Base-by-base conservation (phyloP, 805 yeast species). In the Candida insectalens region DNA sequence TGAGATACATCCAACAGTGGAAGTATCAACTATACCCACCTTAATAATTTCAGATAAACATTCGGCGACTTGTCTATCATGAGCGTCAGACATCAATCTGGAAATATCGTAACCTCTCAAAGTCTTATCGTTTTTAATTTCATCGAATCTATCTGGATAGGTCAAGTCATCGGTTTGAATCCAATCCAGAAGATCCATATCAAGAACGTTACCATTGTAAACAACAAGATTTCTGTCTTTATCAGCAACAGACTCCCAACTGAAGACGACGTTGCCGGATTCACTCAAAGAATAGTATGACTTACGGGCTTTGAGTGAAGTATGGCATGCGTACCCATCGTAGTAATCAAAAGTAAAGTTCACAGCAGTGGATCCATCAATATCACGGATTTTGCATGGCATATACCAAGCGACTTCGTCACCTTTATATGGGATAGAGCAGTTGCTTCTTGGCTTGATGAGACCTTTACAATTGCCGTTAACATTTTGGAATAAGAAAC, bases 1-100 rank as follows among this genome's bases (percentile, higher is more conserved):
- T 0, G 95, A 94, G 50, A 92, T 77, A 60, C 98, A 92, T 5
- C 98, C 98, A 48, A 92, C 75, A 5, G 95, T 77, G 25, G 83
- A 83, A 2, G 88, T 74, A 51, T 92, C 97, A 27, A 92, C 73
- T 32, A 74, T 77, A 16, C 98, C 98, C 12, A 89, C 94, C 57
- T 81, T 84, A 33, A 83, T 65, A 35, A 85, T 82, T 56, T 92
- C 97, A 8, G 79, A 63, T 36, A 92, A 62, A 56, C 98, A 92
- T 47, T 77, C 72, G 5, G 92, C 95, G 4, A 76, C 73, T 48
- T 71, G 67, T 37, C 88, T 71, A 42, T 77, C 74, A n/a, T 69
- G 73, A 22, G 75, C 65, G 21, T 76, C 71, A 25, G 83, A 71
- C 37, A 84, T 65, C 15, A 84, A 67, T 32, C 80, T 50, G 0